Percentiles rank a stretch among this genome's conserved stretches.
phyloP scores from a whole-genome alignment of 768 basidiomycete species.

The Suillus subaureus region DNA sequence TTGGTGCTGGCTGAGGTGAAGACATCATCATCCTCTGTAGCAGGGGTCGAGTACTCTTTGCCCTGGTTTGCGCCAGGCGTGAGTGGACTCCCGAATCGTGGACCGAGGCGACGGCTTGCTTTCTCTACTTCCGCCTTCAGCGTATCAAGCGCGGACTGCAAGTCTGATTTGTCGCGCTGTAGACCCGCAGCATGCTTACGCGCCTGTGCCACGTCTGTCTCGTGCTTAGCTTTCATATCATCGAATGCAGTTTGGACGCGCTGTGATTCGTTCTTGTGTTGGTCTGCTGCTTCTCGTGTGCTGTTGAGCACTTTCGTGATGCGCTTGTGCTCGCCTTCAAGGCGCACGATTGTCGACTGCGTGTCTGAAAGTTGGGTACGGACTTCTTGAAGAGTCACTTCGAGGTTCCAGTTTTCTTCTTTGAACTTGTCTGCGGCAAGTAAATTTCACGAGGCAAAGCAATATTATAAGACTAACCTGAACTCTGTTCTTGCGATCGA shows the following conservation, averaged over 20 bases:
- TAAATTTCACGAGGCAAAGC: neutral
- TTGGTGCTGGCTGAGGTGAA: constrained; percentile 68
- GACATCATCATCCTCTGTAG: constrained; percentile 60
- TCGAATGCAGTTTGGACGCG: constrained; percentile 62
- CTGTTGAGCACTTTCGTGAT: constrained; percentile 73
- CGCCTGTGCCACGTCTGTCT: constrained; percentile 92
- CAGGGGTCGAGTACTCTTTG: constrained; percentile 60
- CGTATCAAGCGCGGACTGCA: constrained; percentile 78
- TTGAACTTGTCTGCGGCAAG: constrained; percentile 79
- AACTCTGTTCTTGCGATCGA: constrained; percentile 77
- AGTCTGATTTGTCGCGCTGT: constrained; percentile 89
- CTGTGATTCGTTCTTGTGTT: constrained; percentile 85
- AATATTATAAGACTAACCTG: constrained; percentile 51
- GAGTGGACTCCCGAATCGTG: constrained; percentile 70
- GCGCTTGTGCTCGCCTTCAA: constrained; percentile 84
- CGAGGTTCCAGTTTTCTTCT: constrained; percentile 99
- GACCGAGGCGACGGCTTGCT: constrained; percentile 56
- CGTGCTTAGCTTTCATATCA: constrained; percentile 87
- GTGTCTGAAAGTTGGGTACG: constrained; percentile 68
- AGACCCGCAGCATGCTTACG: constrained; percentile 86
- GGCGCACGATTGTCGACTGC: constrained; percentile 63
- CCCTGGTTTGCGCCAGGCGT: constrained; percentile 59
- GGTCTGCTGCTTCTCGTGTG: constrained; percentile 75
- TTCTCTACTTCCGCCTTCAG: constrained; percentile 74
- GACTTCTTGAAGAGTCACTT: constrained; percentile 89